Evolutionary conservation across 805 yeast genomes (phyloP), one percentile per base, ranked within the genome.

Genomic region (Candida schatavii): DNA sequence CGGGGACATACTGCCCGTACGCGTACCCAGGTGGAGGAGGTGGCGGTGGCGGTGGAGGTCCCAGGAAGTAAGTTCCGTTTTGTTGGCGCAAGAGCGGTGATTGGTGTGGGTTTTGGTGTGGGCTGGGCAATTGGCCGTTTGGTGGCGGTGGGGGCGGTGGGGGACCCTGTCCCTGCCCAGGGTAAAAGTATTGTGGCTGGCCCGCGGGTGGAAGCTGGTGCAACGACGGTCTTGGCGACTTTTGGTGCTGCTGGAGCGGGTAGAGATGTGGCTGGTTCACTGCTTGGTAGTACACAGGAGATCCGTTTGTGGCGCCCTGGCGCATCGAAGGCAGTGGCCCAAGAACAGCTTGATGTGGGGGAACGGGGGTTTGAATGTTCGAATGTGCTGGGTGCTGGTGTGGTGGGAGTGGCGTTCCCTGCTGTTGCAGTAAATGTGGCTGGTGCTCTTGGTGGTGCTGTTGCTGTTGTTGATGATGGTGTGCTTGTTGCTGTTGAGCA

Each of bases 1-100:
- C 46, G 1, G 70, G 68, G 35, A 59, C 54, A 42, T 64, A 66
- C 40, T 59, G 68, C n/a, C 63, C 64, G 46, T 67, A 69, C 6
- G 64, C 56, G 43, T 64, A 67, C 1, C 68, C 68, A 14, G 68
- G 71, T 7, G 68, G 66, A 19, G 58, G 60, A 9, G 56, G 56
- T 4, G 50, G 53, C 15, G 51, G 46, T 26, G 52, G 40, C 3
- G 40, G 40, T 21, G 35, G 18, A 19, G 39, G 37, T 15, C 27
- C 26, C 34, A 35, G 20, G 39, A 34, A 23, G 28, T 32, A 32
- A 33, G 30, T 14, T 21, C 37, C 39, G 25, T 20, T 19, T 19
- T 19, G 36, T 20, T 33, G 36, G 21, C 36, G 36, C 25, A 33
- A 33, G 14, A 20, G 39, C 10, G 39, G 32, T 7, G 32, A 36